Evolutionary conservation across 2,329 filamentous ascomycete genomes (phyloP), one percentile per base, ranked within the genome.

Genomic region (Zasmidium citrigriseum): DNA sequence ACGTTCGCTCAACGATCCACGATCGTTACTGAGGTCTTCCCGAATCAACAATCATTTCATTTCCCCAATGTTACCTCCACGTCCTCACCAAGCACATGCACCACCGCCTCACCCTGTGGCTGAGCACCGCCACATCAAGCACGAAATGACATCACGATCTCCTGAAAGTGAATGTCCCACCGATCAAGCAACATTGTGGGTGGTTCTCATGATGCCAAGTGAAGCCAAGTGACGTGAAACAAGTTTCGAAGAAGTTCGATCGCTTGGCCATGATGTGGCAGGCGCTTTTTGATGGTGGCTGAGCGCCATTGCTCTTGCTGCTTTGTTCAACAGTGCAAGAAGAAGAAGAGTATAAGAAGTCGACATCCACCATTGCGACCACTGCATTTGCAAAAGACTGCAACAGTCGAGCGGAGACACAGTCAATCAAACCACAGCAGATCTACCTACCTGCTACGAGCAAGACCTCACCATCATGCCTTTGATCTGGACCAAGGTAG

Each of bases 401-500:
- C 50, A 18, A 18, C 16, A 23, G 22, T n/a, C 23, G 14, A n/a
- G 12, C 47, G n/a, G 7, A 22, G 10, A 29, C 34, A 41, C 34
- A 41, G 18, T 7, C 27, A 34, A 34, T 7, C 27, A 34, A 14
- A 34, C 27, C 27, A 34, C 7, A 34, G 27, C 27, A 34, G 7
- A 34, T 34, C 34, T n/a, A 50, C 47, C 25, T 4, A 14, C 20
- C 22, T 9, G 3, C 14, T 50, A 14, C 27, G 14, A 29, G 20
- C 21, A 27, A 51, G n/a, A 20, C 25, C 29, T 38, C 48, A 22
- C 48, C 7, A 41, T 41, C n/a, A 80, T 79, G 77, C 72, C 72
- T 73, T 71, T 79, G 62, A 76, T 80, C 72, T 79, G 77, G 76
- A 78, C 76, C 49, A 79, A 80, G 67, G 70, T 65, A 57, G 3